Conservation (phyloP, 257 asterid species). For the Petunia secreta region DNA sequence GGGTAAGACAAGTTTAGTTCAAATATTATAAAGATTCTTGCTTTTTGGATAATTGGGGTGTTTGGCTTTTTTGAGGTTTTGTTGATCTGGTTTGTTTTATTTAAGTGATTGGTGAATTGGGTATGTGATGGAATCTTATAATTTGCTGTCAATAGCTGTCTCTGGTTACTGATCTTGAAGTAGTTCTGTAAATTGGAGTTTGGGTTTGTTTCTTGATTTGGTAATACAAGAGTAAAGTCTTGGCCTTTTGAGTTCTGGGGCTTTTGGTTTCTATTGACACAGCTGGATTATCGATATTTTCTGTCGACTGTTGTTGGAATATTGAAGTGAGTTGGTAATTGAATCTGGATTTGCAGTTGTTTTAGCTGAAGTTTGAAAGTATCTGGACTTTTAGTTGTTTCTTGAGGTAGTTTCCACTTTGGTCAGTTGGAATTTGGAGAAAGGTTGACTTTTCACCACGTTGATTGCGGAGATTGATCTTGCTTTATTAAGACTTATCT, state of each 20-base stretch:
- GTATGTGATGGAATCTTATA: constrained; percentile 17
- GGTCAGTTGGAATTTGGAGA: constrained; percentile 3
- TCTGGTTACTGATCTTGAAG: not conserved
- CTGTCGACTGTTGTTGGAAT: not conserved
- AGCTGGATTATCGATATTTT: not conserved
- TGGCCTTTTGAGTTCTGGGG: not conserved
- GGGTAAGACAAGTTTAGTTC: not conserved
- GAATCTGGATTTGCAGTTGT: not conserved
- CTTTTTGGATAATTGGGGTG: not conserved
- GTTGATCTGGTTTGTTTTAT: constrained; percentile 29
- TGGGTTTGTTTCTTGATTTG: not conserved
- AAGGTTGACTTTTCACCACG: not conserved
- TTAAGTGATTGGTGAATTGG: constrained; percentile 24
- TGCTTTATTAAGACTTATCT: not conserved
- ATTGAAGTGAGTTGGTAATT: not conserved
- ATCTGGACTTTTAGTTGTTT: constrained; percentile 19
- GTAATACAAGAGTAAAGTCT: not conserved
- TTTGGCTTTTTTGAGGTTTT: not conserved
- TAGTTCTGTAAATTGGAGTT: not conserved
- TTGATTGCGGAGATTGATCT: constrained; percentile 10
- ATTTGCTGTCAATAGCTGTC: not conserved
- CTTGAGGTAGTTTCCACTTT: constrained; percentile 11
- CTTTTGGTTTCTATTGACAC: not conserved
- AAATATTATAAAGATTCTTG: constrained; percentile 4
- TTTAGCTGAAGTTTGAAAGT: constrained; percentile 19